Evolutionary conservation across 495 filamentous ascomycete species (phyloP).

Genomic region (Thermothielavioides terrestris): DNA sequence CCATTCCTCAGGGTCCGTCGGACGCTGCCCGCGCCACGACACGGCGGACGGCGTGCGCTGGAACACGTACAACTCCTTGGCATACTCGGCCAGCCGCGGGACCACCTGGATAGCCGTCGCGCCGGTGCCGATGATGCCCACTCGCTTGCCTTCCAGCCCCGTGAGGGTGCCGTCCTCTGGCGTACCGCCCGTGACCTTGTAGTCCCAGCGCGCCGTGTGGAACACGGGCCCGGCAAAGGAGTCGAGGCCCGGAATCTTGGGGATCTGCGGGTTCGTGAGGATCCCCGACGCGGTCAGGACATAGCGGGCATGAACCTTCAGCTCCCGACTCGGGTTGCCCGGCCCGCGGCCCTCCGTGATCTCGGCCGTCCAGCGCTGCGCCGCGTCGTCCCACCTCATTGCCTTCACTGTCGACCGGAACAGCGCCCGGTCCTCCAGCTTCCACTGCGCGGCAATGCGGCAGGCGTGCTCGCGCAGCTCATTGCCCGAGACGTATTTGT

Average conservation of each 20-base stretch:
- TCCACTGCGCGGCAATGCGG: slow-evolving; percentile 33
- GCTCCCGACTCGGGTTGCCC: slow-evolving; percentile 16
- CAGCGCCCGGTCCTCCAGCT: slow-evolving; percentile 37
- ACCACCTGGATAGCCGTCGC: slow-evolving; percentile 48
- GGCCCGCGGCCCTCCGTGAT: slow-evolving; percentile 31
- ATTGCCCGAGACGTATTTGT: slow-evolving; percentile 34
- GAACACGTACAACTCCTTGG: slow-evolving; percentile 46
- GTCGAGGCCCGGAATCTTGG: slow-evolving; percentile 36
- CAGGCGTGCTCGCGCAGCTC: slow-evolving; percentile 43
- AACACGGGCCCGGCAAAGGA: slow-evolving; percentile 41
- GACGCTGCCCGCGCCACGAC: slow-evolving; percentile 37
- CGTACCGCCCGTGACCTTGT: slow-evolving; percentile 45
- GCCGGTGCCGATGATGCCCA: slow-evolving; percentile 48
- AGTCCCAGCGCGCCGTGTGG: slow-evolving; percentile 49
- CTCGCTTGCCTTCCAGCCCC: slow-evolving; percentile 41
- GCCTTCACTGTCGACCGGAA: slow-evolving; percentile 36
- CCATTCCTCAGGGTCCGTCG: slow-evolving; percentile 42
- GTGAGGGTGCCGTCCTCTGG: slow-evolving; percentile 34
- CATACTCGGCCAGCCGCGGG: slow-evolving; percentile 41
- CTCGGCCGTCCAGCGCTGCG: slow-evolving; percentile 35
- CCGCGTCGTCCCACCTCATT: slow-evolving; percentile 37
- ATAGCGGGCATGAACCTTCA: slow-evolving; percentile 31
- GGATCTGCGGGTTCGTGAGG: slow-evolving; percentile 38
- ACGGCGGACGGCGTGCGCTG: slow-evolving; percentile 50
- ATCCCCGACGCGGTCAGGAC: slow-evolving; percentile 32